Conservation (phyloP, 2,329 filamentous ascomycete species). For the Beauveria bassiana region DNA sequence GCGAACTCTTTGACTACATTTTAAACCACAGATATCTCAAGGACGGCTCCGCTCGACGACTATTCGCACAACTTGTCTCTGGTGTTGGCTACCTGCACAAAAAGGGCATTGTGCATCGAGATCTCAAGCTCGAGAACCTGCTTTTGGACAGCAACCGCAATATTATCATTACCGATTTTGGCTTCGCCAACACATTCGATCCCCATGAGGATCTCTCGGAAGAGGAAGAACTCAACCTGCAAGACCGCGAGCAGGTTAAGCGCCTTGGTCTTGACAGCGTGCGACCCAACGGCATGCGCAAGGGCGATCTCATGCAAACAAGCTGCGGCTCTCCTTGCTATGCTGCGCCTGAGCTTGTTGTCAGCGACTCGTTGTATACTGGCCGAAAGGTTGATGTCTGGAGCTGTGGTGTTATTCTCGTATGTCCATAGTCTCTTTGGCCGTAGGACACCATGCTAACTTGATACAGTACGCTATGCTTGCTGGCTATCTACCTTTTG, state of each 20-base stretch:
- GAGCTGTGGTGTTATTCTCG: slow-evolving; percentile 97
- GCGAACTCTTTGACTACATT: slow-evolving; percentile 97
- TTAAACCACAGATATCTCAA: slow-evolving; percentile 94
- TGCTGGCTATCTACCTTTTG: slow-evolving; percentile 93
- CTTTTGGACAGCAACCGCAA: slow-evolving; percentile 93
- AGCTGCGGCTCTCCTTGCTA: slow-evolving; percentile 98
- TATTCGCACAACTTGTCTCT: slow-evolving; percentile 93
- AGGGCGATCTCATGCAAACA: slow-evolving; percentile 96
- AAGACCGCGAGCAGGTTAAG: slow-evolving; percentile 83
- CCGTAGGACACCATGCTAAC: slow-evolving; percentile 1
- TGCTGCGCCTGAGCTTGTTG: slow-evolving; percentile 90
- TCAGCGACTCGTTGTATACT: slow-evolving; percentile 95
- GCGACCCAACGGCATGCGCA: slow-evolving; percentile 65
- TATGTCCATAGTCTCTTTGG: slow-evolving; percentile 41
- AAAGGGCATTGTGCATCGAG: slow-evolving; percentile 95
- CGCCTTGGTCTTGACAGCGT: slow-evolving; percentile 75
- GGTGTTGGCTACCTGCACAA: slow-evolving; percentile 97
- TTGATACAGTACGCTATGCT: slow-evolving; percentile 84
- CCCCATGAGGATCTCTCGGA: slow-evolving; percentile 79
- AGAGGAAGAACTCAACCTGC: slow-evolving; percentile 80
- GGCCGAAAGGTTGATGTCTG: slow-evolving; percentile 97
- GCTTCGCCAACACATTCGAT: slow-evolving; percentile 97
- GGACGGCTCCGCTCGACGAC: slow-evolving; percentile 77
- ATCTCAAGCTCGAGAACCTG: slow-evolving; percentile 93
- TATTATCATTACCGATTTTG: slow-evolving; percentile 99